A percentile compares a stretch with the other conserved stretches of the same genome.
Evolutionary conservation across 768 basidiomycete species (phyloP).

Genomic region (Rhodotorula graminis): DNA sequence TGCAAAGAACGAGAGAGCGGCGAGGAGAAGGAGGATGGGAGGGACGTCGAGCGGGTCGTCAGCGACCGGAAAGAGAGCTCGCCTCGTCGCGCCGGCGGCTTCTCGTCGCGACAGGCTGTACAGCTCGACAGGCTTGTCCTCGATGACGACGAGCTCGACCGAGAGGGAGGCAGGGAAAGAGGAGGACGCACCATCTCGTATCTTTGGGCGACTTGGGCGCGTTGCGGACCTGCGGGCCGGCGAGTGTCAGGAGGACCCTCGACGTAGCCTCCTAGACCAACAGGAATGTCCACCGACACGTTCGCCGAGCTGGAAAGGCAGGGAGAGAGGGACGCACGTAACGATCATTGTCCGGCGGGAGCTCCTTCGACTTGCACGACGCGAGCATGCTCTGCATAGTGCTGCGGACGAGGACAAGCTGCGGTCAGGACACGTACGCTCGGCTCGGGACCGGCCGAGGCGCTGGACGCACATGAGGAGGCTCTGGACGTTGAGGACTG

Average conservation of each 20-base stretch:
- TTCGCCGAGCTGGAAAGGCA: too few species aligned
- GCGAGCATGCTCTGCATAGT: constrained; percentile 90
- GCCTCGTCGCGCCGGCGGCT: background rate
- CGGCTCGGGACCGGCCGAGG: background rate
- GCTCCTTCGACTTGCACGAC: constrained; percentile 72
- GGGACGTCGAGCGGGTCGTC: too few species aligned
- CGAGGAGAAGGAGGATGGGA: background rate
- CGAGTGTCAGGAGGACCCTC: background rate
- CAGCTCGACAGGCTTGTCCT: too few species aligned
- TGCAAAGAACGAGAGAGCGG: background rate
- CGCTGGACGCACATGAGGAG: constrained; percentile 4
- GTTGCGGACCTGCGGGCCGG: constrained; percentile 8
- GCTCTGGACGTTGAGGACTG: constrained; percentile 59
- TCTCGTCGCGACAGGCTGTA: background rate
- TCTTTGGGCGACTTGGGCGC: constrained; percentile 31
- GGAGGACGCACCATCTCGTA: constrained; percentile 12
- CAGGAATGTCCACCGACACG: too few species aligned
- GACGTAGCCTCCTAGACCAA: too few species aligned
- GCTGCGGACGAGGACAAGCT: background rate
- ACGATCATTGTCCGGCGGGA: constrained; percentile 71
- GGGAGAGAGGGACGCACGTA: constrained; percentile 6
- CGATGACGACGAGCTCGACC: too few species aligned
- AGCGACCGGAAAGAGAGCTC: too few species aligned
- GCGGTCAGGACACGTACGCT: too few species aligned
- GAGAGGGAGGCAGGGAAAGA: too few species aligned